phyloP scores from a whole-genome alignment of 495 filamentous ascomycete species.

The Annulohypoxylon bovei region DNA sequence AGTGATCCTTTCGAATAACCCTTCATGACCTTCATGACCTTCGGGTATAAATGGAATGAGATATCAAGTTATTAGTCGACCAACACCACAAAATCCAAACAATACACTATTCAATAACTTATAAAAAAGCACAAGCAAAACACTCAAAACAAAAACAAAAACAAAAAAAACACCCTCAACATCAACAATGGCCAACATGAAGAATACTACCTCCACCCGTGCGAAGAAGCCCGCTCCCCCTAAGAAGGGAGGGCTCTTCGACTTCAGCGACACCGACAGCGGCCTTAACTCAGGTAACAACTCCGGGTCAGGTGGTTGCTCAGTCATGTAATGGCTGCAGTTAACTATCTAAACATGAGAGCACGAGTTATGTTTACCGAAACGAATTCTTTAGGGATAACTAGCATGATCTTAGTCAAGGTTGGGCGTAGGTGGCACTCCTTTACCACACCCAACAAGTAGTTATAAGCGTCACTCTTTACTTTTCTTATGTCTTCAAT shows the following conservation, averaged over 20 bases:
- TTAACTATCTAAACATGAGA: background rate
- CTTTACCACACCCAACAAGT: background rate
- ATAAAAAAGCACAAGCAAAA: background rate
- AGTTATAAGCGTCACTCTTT: conserved; percentile 17
- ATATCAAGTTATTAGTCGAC: background rate
- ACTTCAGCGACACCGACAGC: conserved; percentile 33
- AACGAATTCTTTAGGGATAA: background rate
- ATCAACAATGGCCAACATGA: conserved; percentile 26
- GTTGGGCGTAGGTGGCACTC: background rate
- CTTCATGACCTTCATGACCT: too few species aligned
- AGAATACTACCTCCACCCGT: conserved; percentile 8
- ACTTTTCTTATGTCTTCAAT: conserved; percentile 12
- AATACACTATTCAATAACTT: background rate
- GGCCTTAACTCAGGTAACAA: conserved; percentile 7
- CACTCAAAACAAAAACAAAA: background rate
- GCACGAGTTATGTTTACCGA: conserved; percentile 1
- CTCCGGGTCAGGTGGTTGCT: conserved; percentile 19
- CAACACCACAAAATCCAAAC: background rate
- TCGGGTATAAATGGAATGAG: background rate
- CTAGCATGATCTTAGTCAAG: conserved; percentile 1
- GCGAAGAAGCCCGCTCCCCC: conserved; percentile 25
- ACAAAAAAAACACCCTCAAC: background rate
- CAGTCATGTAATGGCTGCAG: conserved; percentile 25
- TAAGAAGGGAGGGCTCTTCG: conserved; percentile 39
- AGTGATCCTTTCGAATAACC: background rate